Evolutionary conservation across 2,329 filamentous ascomycete species (phyloP).

Genomic region (Claviceps sp.): DNA sequence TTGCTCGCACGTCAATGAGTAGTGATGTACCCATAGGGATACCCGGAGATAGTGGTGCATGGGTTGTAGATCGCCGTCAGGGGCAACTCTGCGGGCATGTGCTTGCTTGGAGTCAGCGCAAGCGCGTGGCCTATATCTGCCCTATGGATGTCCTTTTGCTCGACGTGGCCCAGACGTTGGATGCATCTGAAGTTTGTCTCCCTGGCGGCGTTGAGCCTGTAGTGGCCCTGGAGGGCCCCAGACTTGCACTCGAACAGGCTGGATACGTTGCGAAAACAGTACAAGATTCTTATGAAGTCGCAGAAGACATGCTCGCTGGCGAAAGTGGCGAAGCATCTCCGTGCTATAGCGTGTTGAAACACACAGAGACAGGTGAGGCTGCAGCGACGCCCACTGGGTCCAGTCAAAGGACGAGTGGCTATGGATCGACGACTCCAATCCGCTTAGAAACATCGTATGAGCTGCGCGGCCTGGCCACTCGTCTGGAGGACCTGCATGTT

Average conservation of each 20-base stretch:
- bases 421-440: conserved; percentile 15
- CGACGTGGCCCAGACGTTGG: conserved; percentile 70
- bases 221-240: conserved; percentile 15
- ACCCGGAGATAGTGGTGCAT: conserved; percentile 84
- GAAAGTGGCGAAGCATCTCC: conserved; percentile 10
- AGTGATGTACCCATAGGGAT: conserved; percentile 40
- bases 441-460: conserved; percentile 16
- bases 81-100: conserved; percentile 81
- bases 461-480: conserved; percentile 14
- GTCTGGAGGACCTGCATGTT: conserved; percentile 21
- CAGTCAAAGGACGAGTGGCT: conserved; percentile 7
- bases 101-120: conserved; percentile 71
- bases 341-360: conserved; percentile 5
- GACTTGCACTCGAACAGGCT: not conserved
- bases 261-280: not conserved
- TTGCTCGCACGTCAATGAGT: conserved; percentile 7
- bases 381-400: not conserved
- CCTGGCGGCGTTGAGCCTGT: conserved; percentile 44
- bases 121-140: conserved; percentile 77
- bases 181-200: conserved; percentile 55
- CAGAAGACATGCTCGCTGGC: conserved; percentile 17
- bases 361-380: not conserved
- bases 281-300: conserved; percentile 11
- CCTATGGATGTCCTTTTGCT: conserved; percentile 84
- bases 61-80: conserved; percentile 72